Base-by-base conservation (phyloP, 257 asterid genomes). In the Handroanthus guayacan region DNA sequence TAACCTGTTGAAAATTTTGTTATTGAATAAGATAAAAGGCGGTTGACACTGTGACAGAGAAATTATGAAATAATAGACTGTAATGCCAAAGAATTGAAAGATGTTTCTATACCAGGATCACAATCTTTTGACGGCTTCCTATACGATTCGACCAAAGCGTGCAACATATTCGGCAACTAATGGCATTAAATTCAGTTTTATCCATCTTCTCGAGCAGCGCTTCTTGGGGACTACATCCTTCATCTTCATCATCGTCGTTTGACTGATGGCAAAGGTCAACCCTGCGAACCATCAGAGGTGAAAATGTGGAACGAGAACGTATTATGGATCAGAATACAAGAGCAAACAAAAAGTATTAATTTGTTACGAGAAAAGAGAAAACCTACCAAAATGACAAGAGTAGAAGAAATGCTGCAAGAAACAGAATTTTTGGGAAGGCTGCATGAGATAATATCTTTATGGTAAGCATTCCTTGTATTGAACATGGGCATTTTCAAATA, bases 251-350 rank as follows among this genome's bases (percentile, higher is more conserved):
- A 7, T 91, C 98, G 14, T 89, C 98, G 61, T 83, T 86, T 74
- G 94, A 75, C 81, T 91, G 96, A 86, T 95, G 99, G 78, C 98
- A 92, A 70, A 95, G 97, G 84, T 95, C 99, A 70, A 95, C 97
- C 99, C 99, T 95, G 88, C 67, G 87, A 87, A 80, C 68, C 78
- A 82, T 81, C 67, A 48, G 66, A 18, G 9, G 17, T 6, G 50
- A 71, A 51, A 76, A 76, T 52, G 44, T 41, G 48, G 48, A 55
- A 50, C 12, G 20, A 25, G 54, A 17, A 47, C 61, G 50, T 47
- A 72, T 20, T 31, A 39, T 47, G 16, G 9, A 74, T 69, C 17
- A 39, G 18, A 52, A 69, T 60, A 62, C 62, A 54, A 25, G 73
- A 38, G 63, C 39, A 64, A 13, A 51, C 7, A 39, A 11, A 38